Conservation (phyloP, 192 early-diverging fungal species). For the Backusella luteola region DNA sequence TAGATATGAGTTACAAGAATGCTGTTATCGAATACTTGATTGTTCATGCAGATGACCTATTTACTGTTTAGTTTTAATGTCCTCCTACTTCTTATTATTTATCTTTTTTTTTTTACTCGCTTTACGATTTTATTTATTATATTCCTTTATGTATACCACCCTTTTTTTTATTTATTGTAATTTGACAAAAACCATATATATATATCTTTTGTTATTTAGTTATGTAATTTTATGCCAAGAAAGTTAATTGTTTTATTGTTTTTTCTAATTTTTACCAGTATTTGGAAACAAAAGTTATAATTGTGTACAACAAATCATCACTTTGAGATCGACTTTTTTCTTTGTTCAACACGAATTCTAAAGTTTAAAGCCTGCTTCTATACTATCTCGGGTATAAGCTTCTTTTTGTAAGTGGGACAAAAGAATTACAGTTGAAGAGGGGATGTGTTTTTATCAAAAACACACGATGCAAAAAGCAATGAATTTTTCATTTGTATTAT, state of each 20-base stretch:
- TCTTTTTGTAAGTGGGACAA: not conserved
- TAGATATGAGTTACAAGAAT: conserved; percentile 76
- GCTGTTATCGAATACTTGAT: conserved; percentile 70
- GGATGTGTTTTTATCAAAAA: no score
- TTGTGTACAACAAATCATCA: not conserved
- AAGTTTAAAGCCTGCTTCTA: not conserved
- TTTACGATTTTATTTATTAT: not conserved
- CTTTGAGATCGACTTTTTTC: not conserved
- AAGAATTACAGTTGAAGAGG: no score
- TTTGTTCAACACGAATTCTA: not conserved
- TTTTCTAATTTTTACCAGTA: not conserved
- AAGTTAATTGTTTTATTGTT: not conserved
- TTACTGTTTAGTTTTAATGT: conserved; percentile 2
- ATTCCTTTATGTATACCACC: not conserved
- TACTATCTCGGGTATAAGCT: not conserved
- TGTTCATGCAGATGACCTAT: conserved; percentile 39
- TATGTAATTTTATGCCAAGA: not conserved
- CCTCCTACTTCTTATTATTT: not conserved
- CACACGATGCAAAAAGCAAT: no score
- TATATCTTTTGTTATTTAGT: conserved; percentile 1
- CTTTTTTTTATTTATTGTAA: not conserved
- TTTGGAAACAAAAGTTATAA: not conserved
- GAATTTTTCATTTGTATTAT: no score
- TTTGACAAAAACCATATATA: not conserved
- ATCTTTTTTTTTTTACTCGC: not conserved